Percentiles rank a stretch among this genome's conserved stretches.
These are phyloP conservation scores for Chytriomyces sp. DNA, from an alignment of 192 early-diverging fungal genomes.

Conservation along the genomic window DNA sequence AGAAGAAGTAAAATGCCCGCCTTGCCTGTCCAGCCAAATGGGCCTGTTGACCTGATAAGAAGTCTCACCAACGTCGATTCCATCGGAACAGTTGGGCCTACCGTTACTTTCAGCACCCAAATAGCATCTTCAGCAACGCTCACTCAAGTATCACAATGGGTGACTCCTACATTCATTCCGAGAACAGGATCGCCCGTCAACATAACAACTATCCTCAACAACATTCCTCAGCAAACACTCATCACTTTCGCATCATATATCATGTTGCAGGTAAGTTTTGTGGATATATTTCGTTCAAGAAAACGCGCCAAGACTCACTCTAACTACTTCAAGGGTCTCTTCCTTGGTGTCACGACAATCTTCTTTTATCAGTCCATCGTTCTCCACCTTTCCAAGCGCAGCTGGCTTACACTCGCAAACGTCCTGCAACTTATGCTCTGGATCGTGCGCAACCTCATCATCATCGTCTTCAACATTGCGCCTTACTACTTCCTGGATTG, in stretches of 20 bases:
- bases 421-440: conserved; percentile 14
- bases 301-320: not conserved
- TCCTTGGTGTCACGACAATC: conserved; percentile 22
- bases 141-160: not conserved
- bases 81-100: not conserved
- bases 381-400: conserved; percentile 4
- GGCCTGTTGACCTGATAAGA: not conserved
- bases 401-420: conserved; percentile 26
- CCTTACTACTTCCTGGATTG: conserved; percentile 21
- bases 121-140: not conserved
- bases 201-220: conserved; percentile 1
- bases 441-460: conserved; percentile 24
- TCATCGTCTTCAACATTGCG: conserved; percentile 27
- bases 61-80: not conserved
- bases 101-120: not conserved
- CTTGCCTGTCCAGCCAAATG: not conserved
- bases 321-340: too few relatives aligned
- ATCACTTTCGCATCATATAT: conserved; percentile 28
- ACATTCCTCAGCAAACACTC: not conserved
- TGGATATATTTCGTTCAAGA: not conserved
- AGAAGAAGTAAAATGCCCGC: not conserved
- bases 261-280: conserved; percentile 30
- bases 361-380: conserved; percentile 21
- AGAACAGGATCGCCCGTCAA: not conserved
- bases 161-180: too few relatives aligned